phyloP scores from a whole-genome alignment of 1,284 basidiomycete genomes.

The Puccinia polysora region DNA sequence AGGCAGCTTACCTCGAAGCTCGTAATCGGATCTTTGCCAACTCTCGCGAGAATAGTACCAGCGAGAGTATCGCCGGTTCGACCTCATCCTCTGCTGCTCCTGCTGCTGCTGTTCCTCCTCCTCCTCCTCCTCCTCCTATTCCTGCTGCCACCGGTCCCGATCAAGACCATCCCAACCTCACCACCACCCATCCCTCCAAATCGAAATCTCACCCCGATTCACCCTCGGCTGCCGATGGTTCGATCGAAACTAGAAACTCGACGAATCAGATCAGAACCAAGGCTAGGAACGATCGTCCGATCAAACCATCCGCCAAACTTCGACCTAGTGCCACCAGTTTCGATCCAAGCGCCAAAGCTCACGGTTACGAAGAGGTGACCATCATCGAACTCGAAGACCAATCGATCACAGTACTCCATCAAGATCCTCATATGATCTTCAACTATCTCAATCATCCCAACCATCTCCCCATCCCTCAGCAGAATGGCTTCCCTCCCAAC shows the following conservation, averaged over 20 bases:
- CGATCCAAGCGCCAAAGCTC: conserved; percentile 41
- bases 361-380: conserved; percentile 43
- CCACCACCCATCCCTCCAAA: conserved; percentile 5
- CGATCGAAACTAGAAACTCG: not conserved
- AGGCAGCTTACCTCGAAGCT: conserved; percentile 40
- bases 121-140: too few species aligned
- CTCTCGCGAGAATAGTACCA: not conserved
- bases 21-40: conserved; percentile 40
- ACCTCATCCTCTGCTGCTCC: conserved; percentile 11
- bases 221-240: not conserved
- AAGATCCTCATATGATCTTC: not conserved
- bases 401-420: conserved; percentile 11
- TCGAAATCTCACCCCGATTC: not conserved
- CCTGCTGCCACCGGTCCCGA: too few species aligned
- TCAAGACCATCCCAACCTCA: conserved; percentile 1
- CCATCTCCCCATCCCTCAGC: not conserved
- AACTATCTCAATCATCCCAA: not conserved
- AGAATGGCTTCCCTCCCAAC: not conserved
- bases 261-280: not conserved
- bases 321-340: conserved; percentile 37
- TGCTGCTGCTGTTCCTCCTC: not conserved
- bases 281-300: not conserved
- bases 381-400: conserved; percentile 38
- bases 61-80: not conserved
- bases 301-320: conserved; percentile 10